Evolutionary conservation across 2,329 filamentous ascomycete species (phyloP).

Genomic region (Clarireedia paspali): DNA sequence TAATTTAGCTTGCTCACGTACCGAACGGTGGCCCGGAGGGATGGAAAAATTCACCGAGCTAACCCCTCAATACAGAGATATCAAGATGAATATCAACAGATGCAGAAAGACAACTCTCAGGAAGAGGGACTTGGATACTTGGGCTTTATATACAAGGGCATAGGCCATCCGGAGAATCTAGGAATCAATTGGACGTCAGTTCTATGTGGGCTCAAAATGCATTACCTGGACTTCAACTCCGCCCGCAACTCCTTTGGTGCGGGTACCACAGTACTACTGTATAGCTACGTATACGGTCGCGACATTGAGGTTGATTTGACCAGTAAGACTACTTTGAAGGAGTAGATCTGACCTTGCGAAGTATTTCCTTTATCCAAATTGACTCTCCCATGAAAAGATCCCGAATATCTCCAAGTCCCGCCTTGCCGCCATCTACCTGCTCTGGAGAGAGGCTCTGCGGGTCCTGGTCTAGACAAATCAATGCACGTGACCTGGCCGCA

Average conservation of each 20-base stretch:
- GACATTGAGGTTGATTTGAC: neutral
- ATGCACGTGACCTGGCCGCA: neutral
- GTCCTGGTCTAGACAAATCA: neutral
- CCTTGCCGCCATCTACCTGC: neutral
- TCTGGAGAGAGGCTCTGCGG: neutral
- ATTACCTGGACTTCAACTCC: neutral
- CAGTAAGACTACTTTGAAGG: neutral
- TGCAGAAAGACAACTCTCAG: neutral
- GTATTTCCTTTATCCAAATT: neutral
- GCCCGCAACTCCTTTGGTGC: neutral
- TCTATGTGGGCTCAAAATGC: neutral
- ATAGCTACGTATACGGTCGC: neutral
- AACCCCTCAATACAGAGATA: neutral
- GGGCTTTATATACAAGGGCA: too few species aligned
- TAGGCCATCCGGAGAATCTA: too few species aligned
- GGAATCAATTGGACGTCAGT: too few species aligned
- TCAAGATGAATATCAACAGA: neutral
- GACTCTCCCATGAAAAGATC: neutral
- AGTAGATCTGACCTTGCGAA: neutral
- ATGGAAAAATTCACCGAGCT: slow-evolving; percentile 5
- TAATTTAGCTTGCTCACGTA: slow-evolving; percentile 1
- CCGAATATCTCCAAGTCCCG: neutral
- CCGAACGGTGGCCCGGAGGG: neutral
- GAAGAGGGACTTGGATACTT: neutral
- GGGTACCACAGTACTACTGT: neutral